These are phyloP conservation scores for Fusarium nodosum DNA, from an alignment of 2,329 filamentous ascomycete genomes.

Conservation along the genomic window DNA sequence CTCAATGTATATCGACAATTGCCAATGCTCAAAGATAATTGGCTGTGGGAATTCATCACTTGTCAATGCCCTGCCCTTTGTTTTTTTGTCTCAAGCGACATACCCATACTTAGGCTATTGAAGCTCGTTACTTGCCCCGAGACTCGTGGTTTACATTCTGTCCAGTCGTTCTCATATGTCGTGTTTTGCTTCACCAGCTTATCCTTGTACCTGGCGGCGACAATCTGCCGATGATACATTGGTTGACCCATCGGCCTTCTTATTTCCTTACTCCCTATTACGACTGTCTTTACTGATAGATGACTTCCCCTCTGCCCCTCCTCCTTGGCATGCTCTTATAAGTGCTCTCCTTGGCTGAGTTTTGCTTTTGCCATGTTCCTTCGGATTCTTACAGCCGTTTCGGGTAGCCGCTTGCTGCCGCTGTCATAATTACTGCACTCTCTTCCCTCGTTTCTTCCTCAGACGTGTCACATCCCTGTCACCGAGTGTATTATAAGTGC, in stretches of 20 bases:
- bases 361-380: slow-evolving; percentile 45
- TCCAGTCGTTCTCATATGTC: slow-evolving; percentile 37
- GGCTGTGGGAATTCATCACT: slow-evolving; percentile 17
- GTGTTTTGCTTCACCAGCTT: slow-evolving; percentile 41
- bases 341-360: slow-evolving; percentile 25
- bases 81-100: slow-evolving; percentile 31
- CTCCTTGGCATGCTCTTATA: slow-evolving; percentile 31
- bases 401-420: slow-evolving; percentile 2
- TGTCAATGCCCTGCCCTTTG: slow-evolving; percentile 16
- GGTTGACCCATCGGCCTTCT: slow-evolving; percentile 39
- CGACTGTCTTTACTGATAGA: slow-evolving; percentile 21
- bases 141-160: slow-evolving; percentile 25
- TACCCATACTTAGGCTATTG: slow-evolving; percentile 29
- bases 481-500: slow-evolving; percentile 30
- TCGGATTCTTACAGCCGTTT: slow-evolving; percentile 10
- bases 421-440: slow-evolving; percentile 23
- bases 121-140: slow-evolving; percentile 24
- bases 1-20: slow-evolving; percentile 16
- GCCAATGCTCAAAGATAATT: slow-evolving; percentile 21
- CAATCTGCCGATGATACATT: slow-evolving; percentile 27
- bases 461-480: slow-evolving; percentile 27
- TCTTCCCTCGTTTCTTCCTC: slow-evolving; percentile 41
- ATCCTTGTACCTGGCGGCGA: slow-evolving; percentile 35
- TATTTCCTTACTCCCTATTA: slow-evolving; percentile 21
- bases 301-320: slow-evolving; percentile 19